These are phyloP conservation scores for Spathaspora sp. DNA, from an alignment of 805 yeast species.

Conservation along the genomic window DNA sequence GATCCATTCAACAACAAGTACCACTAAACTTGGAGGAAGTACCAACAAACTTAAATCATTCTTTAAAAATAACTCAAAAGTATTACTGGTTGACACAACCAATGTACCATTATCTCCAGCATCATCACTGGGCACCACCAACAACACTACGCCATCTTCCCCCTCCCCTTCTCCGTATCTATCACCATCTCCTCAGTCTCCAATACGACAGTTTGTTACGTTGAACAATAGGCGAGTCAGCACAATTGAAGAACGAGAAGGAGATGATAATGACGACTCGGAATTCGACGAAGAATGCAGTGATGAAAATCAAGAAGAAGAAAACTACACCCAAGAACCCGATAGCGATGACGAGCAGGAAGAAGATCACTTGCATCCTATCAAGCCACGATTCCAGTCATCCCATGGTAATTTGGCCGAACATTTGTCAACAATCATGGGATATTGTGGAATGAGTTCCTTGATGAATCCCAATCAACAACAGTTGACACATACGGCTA, in stretches of 20 bases:
- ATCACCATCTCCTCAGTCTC: background rate
- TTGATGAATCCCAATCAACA: slow-evolving; percentile 10
- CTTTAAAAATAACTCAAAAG: background rate
- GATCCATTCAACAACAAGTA: background rate
- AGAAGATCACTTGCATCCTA: slow-evolving; percentile 26
- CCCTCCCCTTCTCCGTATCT: background rate
- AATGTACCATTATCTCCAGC: background rate
- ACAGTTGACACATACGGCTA: slow-evolving; percentile 18
- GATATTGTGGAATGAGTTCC: slow-evolving; percentile 28
- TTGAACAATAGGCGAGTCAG: slow-evolving; percentile 18
- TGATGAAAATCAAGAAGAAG: slow-evolving; percentile 4
- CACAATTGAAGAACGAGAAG: slow-evolving; percentile 15
- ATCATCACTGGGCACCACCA: background rate
- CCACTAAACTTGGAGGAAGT: background rate
- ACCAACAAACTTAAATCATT: background rate
- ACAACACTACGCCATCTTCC: background rate
- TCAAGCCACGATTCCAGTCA: slow-evolving; percentile 8
- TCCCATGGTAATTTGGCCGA: slow-evolving; percentile 12
- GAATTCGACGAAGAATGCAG: slow-evolving; percentile 16
- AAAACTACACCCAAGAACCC: background rate
- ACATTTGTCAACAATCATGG: slow-evolving; percentile 29
- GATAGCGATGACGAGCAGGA: slow-evolving; percentile 13
- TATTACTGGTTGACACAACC: background rate
- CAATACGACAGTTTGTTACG: background rate
- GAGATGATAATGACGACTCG: slow-evolving; percentile 8